A percentile compares a stretch with the other conserved stretches of the same genome.
phyloP scores from a whole-genome alignment of 2,329 filamentous ascomycete species.

The Tolypocladium sp. region DNA sequence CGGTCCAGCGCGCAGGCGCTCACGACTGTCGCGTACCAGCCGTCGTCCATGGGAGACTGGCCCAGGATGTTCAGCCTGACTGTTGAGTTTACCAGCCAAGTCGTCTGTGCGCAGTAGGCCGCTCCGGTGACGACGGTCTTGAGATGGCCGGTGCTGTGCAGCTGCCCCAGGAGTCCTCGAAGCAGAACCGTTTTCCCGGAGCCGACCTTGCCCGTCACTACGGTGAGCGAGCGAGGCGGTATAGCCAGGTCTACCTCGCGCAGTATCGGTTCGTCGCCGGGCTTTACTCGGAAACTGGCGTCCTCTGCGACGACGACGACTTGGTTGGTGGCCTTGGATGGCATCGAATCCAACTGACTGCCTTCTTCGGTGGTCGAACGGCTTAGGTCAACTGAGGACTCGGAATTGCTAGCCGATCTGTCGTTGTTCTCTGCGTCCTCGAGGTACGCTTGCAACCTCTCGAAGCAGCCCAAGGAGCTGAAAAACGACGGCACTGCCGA shows the following conservation, averaged over 20 bases:
- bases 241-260: constrained; percentile 1
- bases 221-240: constrained; percentile 1
- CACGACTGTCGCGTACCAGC: constrained; percentile 6
- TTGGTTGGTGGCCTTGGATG: neutral
- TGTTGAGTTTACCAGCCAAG: constrained; percentile 8
- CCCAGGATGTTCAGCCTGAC: constrained; percentile 8
- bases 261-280: neutral
- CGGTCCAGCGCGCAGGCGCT: constrained; percentile 6
- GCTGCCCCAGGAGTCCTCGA: constrained; percentile 7
- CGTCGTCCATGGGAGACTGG: constrained; percentile 1
- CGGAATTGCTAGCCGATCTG: neutral
- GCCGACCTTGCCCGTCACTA: constrained; percentile 10
- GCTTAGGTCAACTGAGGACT: neutral
- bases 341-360: neutral
- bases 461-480: constrained; percentile 13
- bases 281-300: neutral
- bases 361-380: neutral
- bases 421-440: neutral
- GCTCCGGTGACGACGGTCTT: neutral
- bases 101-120: constrained; percentile 9
- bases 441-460: constrained; percentile 10
- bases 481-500: constrained; percentile 11
- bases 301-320: neutral
- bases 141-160: neutral
- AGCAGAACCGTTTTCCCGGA: constrained; percentile 9